Evolutionary conservation across 306 rosid species (phyloP), one percentile per base, ranked within the genome.

Genomic region (Quercus suber): DNA sequence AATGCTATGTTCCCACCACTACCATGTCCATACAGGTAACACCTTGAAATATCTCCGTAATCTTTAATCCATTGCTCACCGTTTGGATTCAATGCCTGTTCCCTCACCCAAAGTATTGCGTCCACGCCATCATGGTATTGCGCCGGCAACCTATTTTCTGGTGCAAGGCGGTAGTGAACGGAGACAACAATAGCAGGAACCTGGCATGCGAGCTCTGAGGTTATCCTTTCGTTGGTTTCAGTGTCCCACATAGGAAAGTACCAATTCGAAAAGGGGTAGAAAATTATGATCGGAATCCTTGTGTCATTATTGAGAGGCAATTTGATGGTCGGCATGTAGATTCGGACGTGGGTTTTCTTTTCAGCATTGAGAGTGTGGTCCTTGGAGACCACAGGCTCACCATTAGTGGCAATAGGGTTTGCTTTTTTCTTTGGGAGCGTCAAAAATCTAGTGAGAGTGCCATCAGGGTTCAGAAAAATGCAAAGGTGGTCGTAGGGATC

Each of bases 21-120:
- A 0, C 87, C 91, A 49, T 78, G 56, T 0, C 93, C 96, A 60
- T 83, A 87, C 0, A 90, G 75, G 65, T 85, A 92, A 31, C 91
- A 86, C 74, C 97, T 81, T 0, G 93, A 84, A 56, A 86, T 79
- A 18, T 92, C 97, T 3, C 92, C 96, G 52, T 82, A 92, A 0
- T 90, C 90, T 68, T 79, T 83, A 0, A 92, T 8, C 97, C 97
- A 92, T 10, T 67, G 69, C 59, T 90, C 96, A 1, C 95, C 96
- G 0, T 67, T 19, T 1, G 85, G 79, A 17, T 77, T 80, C 0
- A 1, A 11, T 5, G 73, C 17, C 20, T 91, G 96, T 0, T 76
- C 3, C 60, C 71, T 73, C 6, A 91, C 89, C 96, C 91, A 91
- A 19, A 71, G 9, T 3, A 89, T 17, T 1, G 88, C 87, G 2